These are phyloP conservation scores for Sordariomycetes sp. DNA, from an alignment of 2,329 filamentous ascomycete genomes.

Conservation along the genomic window DNA sequence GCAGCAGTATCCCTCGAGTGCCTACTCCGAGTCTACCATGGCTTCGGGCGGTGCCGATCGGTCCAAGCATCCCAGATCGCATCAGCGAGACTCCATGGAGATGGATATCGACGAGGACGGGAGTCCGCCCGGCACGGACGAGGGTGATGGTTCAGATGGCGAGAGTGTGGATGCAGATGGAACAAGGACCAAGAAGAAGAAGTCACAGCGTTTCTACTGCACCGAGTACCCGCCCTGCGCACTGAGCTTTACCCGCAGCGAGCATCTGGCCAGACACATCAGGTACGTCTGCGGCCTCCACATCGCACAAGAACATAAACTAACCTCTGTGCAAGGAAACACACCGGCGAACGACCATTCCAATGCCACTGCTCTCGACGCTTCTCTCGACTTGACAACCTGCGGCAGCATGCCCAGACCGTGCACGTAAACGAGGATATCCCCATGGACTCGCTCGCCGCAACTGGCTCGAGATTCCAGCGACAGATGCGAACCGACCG, in stretches of 20 bases:
- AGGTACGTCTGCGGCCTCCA: constrained; percentile 40
- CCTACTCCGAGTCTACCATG: neutral
- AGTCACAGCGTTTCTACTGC: constrained; percentile 92
- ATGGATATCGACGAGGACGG: constrained; percentile 70
- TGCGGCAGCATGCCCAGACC: constrained; percentile 93
- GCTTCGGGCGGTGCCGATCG: constrained; percentile 34
- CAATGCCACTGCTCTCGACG: constrained; percentile 90
- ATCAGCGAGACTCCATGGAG: constrained; percentile 54
- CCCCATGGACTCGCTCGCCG: constrained; percentile 83
- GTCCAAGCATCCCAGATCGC: constrained; percentile 39
- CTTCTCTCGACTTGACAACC: constrained; percentile 89
- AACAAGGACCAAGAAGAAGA: constrained; percentile 77
- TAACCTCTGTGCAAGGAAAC: constrained; percentile 54
- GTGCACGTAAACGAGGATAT: constrained; percentile 98
- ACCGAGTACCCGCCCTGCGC: constrained; percentile 91
- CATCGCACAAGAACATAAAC: neutral
- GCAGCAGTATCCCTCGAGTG: constrained; percentile 36
- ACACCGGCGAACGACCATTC: constrained; percentile 93
- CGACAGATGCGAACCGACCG: constrained; percentile 84
- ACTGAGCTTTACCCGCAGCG: constrained; percentile 89
- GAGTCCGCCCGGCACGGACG: constrained; percentile 26
- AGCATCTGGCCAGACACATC: constrained; percentile 91
- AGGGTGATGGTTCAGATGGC: constrained; percentile 34
- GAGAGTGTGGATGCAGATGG: constrained; percentile 56
- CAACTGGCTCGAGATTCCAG: constrained; percentile 85